Evolutionary conservation across 768 basidiomycete genomes (phyloP), one percentile per base, ranked within the genome.

Genomic region (Calvatia gigantea): DNA sequence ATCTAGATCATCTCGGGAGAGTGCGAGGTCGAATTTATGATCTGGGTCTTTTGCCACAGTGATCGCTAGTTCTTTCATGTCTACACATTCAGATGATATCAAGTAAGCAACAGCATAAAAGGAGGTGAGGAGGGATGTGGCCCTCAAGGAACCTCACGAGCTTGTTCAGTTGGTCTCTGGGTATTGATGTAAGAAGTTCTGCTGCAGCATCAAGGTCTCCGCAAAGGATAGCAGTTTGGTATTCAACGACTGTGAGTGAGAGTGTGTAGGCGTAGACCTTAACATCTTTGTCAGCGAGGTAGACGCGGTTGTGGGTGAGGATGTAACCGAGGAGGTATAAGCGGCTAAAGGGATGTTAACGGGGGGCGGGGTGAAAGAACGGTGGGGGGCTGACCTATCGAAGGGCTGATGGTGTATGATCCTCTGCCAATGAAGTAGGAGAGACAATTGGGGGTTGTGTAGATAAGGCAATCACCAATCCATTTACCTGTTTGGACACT

Each of bases 401-500:
- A 97, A 94, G 94, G 92, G 55, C 91, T 92, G 68, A 99, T 89
- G 49, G 90, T 94, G 69, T 97, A 94, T 1, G 94, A 86, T 68
- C 97, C 92, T 37, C 77, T 87, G 15, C 97, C 97, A 44, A 98
- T 85, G 59, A 99, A 91, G 78, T 98, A 98, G 72, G 86, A 93
- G 46, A 99, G 79, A 17, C 94, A 80, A 73, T 98, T 98, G 58
- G 81, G 81, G 12, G 88, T 98, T 48, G 94, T 98, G 74, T 97
- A 98, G 65, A 98, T 88, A 73, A 99, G 91, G 71, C 96, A 99
- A 70, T 99, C 97, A 50, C 96, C 97, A 37, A 98, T 84, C 96
- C 97, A 99, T 75, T 95, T 96, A n/a, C 84, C 91, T 0, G 97
- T 97, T 75, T 85, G 90, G 51, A 98, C 85, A 53, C 92, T 96